A percentile compares a stretch with the other conserved stretches of the same genome.
phyloP scores from a whole-genome alignment of 106 monocot species.

The Cymbidium sinense region DNA sequence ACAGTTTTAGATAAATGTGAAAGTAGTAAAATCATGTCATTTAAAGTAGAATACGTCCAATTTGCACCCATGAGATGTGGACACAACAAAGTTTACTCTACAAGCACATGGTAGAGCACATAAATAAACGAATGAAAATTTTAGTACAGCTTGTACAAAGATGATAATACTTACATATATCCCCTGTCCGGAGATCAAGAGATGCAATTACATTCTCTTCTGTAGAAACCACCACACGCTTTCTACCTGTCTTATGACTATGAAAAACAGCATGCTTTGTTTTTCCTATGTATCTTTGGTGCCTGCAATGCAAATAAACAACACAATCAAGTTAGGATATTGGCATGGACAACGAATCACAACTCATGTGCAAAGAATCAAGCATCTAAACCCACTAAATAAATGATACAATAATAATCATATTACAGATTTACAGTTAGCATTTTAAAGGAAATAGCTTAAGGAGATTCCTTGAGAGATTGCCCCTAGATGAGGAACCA shows the following conservation, averaged over 20 bases:
- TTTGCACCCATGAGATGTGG: background rate
- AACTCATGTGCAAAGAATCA: background rate
- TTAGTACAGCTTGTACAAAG: background rate
- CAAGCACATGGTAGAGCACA: no score
- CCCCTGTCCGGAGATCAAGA: conserved; percentile 91
- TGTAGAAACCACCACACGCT: conserved; percentile 79
- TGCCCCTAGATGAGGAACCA: no score
- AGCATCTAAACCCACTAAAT: conserved; percentile 4
- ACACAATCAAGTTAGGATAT: background rate
- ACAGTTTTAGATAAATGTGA: conserved; percentile 4
- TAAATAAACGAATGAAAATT: background rate
- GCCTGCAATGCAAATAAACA: conserved; percentile 37
- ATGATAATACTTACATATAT: conserved; percentile 59
- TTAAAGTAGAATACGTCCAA: background rate
- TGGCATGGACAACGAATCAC: background rate
- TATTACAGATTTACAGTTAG: background rate
- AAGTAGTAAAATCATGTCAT: background rate
- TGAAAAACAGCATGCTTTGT: conserved; percentile 94
- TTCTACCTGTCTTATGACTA: conserved; percentile 88
- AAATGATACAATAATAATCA: background rate
- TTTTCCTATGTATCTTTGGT: conserved; percentile 87
- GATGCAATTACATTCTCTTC: conserved; percentile 94
- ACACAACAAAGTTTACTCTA: background rate
- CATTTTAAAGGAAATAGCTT: background rate
- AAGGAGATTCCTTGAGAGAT: background rate